Conservation (phyloP, 768 basidiomycete genomes). For the Chalciporus chontae region DNA sequence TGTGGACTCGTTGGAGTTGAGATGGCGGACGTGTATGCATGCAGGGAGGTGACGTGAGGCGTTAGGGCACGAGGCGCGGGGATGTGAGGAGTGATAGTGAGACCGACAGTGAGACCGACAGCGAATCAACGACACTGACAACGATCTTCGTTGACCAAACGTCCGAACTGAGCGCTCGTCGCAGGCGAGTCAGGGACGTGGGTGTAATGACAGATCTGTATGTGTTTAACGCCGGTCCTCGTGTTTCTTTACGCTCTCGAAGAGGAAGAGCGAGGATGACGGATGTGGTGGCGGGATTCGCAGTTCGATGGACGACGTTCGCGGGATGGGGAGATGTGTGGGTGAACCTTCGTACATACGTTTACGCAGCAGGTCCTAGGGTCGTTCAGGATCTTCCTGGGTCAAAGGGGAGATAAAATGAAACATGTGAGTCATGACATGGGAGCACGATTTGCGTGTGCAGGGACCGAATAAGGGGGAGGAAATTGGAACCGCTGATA, state of each 20-base stretch:
- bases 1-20: neutral
- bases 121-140: too few species aligned
- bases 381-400: neutral
- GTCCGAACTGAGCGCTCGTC: constrained; percentile 22
- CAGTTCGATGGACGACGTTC: neutral
- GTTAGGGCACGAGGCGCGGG: neutral
- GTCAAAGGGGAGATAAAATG: too few species aligned
- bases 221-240: neutral
- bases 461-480: neutral
- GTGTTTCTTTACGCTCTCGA: neutral
- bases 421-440: neutral
- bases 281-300: neutral
- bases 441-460: neutral
- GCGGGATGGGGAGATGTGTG: neutral
- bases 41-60: neutral
- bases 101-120: too few species aligned
- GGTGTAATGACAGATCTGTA: neutral
- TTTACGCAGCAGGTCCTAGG: neutral
- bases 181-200: neutral
- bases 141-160: constrained; percentile 2
- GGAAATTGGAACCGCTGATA: constrained; percentile 16
- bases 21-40: too few species aligned
- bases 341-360: neutral
- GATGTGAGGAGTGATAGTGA: neutral
- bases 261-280: neutral